phyloP scores from a whole-genome alignment of 495 filamentous ascomycete genomes.

The Xylaria flabelliformis region DNA sequence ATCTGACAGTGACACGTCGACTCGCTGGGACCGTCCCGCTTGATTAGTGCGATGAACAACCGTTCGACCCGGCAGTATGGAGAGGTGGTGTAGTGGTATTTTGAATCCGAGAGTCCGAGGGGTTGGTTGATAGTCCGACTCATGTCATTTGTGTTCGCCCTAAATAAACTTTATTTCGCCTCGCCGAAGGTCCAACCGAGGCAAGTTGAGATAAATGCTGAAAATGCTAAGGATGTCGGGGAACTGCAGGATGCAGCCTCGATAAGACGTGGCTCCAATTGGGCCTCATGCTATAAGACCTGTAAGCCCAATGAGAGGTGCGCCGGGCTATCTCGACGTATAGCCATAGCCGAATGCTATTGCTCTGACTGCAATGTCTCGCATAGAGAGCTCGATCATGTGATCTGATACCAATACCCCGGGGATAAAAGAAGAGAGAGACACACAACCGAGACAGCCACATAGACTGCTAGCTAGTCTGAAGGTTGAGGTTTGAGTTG shows the following conservation, averaged over 20 bases:
- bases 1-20: neutral
- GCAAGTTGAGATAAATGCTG: neutral
- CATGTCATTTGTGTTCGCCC: neutral
- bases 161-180: constrained; percentile 2
- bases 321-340: neutral
- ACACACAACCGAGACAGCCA: neutral
- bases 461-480: neutral
- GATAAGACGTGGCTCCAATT: constrained; percentile 12
- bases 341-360: neutral
- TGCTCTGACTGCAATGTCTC: constrained; percentile 16
- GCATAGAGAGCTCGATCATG: constrained; percentile 11
- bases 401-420: constrained; percentile 24
- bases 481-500: neutral
- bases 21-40: neutral
- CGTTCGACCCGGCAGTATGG: neutral
- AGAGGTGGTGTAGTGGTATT: neutral
- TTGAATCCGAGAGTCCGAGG: neutral
- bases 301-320: neutral
- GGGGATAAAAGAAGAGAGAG: neutral
- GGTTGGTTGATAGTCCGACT: constrained; percentile 5
- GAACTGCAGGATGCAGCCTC: neutral
- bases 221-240: neutral
- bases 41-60: constrained; percentile 1
- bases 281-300: neutral
- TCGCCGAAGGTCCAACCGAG: neutral